Evolutionary conservation across 1,284 basidiomycete species (phyloP).

Genomic region (Taiwanofungus camphoratus): DNA sequence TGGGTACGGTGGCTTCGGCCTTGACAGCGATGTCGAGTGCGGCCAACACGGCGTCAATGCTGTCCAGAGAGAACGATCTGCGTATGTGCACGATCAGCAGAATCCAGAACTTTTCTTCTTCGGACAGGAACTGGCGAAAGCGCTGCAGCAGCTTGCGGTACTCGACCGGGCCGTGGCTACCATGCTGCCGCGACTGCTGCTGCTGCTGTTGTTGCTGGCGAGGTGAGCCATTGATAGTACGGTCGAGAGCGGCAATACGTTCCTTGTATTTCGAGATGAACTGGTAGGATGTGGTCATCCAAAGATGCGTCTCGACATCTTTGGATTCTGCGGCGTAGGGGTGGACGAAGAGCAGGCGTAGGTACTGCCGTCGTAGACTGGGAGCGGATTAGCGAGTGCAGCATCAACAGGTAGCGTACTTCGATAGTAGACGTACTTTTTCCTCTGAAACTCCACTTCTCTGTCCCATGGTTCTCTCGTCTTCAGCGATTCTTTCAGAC

Average conservation of each 20-base stretch:
- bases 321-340: conserved; percentile 73
- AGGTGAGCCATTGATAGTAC: conserved; percentile 41
- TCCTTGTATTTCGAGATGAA: conserved; percentile 84
- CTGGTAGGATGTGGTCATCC: conserved; percentile 89
- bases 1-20: conserved; percentile 19
- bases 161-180: conserved; percentile 57
- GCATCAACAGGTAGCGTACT: conserved; percentile 5
- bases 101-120: conserved; percentile 87
- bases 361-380: conserved; percentile 74
- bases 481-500: conserved; percentile 66
- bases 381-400: conserved; percentile 11
- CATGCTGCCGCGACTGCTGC: conserved; percentile 25
- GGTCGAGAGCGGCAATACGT: conserved; percentile 65
- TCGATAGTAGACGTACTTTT: conserved; percentile 54
- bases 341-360: conserved; percentile 70
- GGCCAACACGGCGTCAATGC: conserved; percentile 51
- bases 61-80: conserved; percentile 58
- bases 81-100: conserved; percentile 70
- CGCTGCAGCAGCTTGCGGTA: conserved; percentile 81
- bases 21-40: conserved; percentile 48
- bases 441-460: conserved; percentile 80
- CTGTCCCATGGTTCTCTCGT: conserved; percentile 73
- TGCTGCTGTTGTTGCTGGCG: conserved; percentile 40
- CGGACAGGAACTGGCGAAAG: conserved; percentile 80
- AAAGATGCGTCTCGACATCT: conserved; percentile 78